A percentile compares a stretch with the other conserved stretches of the same genome.
Evolutionary conservation across 176 grass and related monocot species (phyloP).

Genomic region (Bothriochloa decipiens): DNA sequence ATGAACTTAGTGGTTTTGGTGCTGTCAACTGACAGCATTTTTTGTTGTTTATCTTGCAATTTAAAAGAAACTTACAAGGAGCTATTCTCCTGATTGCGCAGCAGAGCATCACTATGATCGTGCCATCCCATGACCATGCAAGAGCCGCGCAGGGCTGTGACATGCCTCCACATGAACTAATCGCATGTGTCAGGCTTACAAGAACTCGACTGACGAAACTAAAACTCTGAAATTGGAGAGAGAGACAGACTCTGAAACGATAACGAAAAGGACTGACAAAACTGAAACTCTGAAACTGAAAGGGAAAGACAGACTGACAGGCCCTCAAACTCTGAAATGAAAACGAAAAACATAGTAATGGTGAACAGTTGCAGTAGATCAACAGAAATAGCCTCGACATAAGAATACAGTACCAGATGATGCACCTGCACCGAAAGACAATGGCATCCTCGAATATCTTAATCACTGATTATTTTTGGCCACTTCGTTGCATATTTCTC

Average conservation of each 20-base stretch:
- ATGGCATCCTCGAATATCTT: neutral
- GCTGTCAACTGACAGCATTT: neutral
- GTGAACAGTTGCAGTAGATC: no score
- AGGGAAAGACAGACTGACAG: no score
- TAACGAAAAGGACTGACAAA: no score
- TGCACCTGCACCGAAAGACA: neutral
- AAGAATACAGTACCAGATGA: neutral
- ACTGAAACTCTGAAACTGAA: no score
- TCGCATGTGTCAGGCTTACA: neutral
- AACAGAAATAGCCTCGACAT: neutral
- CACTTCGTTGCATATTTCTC: neutral
- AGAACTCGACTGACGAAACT: neutral
- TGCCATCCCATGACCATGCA: no score
- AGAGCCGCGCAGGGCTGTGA: neutral
- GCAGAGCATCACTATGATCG: no score
- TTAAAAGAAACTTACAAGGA: no score
- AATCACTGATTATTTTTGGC: neutral
- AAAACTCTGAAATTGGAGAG: no score
- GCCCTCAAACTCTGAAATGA: no score
- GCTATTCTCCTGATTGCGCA: no score
- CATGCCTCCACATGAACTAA: neutral
- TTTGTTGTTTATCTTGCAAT: neutral
- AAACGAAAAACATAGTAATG: no score
- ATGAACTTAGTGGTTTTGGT: neutral
- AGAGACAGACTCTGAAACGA: no score